Conservation (phyloP, 352 stramenopile genomes). For the Aphanomyces stellatus region DNA sequence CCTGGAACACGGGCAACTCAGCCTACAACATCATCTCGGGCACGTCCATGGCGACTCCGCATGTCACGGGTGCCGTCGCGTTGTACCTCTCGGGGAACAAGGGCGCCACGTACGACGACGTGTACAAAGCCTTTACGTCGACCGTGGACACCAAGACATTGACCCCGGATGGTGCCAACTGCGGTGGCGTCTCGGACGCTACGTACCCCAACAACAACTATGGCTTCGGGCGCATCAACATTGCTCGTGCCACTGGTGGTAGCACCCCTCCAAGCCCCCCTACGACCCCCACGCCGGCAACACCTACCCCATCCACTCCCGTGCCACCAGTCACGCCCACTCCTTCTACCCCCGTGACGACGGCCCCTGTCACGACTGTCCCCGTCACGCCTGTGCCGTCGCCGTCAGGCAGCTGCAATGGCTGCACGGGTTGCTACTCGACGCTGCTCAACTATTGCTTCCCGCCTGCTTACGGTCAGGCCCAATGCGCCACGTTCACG, state of each 20-base stretch:
- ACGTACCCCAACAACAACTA: slow-evolving; percentile 37
- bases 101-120: slow-evolving; percentile 22
- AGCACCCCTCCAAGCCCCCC: too few relatives aligned
- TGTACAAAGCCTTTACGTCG: slow-evolving; percentile 28
- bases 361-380: neutral
- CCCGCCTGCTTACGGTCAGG: neutral
- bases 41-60: slow-evolving; percentile 46
- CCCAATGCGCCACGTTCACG: neutral
- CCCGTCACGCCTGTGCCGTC: neutral
- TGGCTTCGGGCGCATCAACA: slow-evolving; percentile 21
- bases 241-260: neutral
- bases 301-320: neutral
- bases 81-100: slow-evolving; percentile 32
- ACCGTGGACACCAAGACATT: slow-evolving; percentile 18
- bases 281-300: neutral
- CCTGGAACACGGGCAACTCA: slow-evolving; percentile 29
- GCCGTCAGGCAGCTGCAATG: neutral
- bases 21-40: slow-evolving; percentile 34
- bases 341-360: neutral
- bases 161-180: slow-evolving; percentile 29
- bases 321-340: neutral
- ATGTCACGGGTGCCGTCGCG: slow-evolving; percentile 38
- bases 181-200: slow-evolving; percentile 25
- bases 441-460: neutral
- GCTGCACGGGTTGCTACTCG: neutral